phyloP scores from a whole-genome alignment of 148 eudicot genomes.

The Salicornia ramosissima region DNA sequence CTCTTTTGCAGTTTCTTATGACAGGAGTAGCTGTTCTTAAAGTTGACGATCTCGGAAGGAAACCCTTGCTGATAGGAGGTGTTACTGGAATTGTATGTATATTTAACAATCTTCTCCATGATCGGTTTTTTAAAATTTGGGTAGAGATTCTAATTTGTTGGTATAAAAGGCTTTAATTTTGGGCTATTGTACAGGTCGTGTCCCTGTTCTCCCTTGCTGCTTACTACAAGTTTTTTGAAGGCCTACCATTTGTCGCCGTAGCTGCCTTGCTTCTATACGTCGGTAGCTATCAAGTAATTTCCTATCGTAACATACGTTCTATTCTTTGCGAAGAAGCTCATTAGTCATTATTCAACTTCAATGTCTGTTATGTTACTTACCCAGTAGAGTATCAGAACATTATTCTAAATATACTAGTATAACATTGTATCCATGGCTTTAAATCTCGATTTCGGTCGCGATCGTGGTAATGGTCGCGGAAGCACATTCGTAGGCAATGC shows the following conservation, averaged over 20 bases:
- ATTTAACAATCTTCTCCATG: background rate
- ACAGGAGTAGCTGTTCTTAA: constrained; percentile 89
- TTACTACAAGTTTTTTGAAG: constrained; percentile 81
- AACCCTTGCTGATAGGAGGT: constrained; percentile 87
- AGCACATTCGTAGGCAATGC: too few species aligned
- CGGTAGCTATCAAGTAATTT: constrained; percentile 92
- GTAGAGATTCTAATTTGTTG: constrained; percentile 4
- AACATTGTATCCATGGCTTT: too few species aligned
- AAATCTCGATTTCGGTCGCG: too few species aligned
- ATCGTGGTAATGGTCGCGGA: too few species aligned
- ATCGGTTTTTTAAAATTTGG: too few species aligned
- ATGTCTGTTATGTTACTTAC: too few species aligned
- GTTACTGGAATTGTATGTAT: constrained; percentile 81
- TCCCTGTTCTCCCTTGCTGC: constrained; percentile 83
- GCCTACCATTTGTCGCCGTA: constrained; percentile 75
- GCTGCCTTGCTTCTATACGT: constrained; percentile 89
- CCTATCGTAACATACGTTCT: background rate
- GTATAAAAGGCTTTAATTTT: constrained; percentile 2
- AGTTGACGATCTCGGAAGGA: constrained; percentile 93
- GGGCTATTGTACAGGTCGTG: constrained; percentile 48
- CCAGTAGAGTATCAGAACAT: too few species aligned
- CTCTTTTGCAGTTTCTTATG: constrained; percentile 64
- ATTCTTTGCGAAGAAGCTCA: background rate
- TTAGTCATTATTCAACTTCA: background rate
- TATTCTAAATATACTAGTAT: too few species aligned